Evolutionary conservation across 106 monocot genomes (phyloP), one percentile per base, ranked within the genome.

Genomic region (Acorus calamus): DNA sequence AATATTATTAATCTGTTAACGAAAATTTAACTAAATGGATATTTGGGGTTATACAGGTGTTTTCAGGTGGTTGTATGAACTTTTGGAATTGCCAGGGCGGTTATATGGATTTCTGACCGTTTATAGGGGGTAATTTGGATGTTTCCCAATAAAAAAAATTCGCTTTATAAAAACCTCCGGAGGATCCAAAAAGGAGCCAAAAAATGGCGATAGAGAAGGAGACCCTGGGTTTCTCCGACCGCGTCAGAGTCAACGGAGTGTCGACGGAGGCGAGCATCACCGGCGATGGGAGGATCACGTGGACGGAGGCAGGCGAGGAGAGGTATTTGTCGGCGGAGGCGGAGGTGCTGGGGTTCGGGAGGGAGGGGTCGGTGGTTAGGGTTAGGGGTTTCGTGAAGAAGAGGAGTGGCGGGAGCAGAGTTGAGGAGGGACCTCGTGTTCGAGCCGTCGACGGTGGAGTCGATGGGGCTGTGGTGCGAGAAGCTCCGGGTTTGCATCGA

Each of bases 291-390:
- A 51, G 11, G 58, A 69, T 87, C 53, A 58, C 69, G 61, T 80
- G 90, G 94, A 61, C 73, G 51, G 46, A 42, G 5, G 65, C 7
- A 3, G 67, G 63, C 42, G 28, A 46, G 61, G 75, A 80, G 43
- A 44, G 69, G 63, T 56, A 44, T 13, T 54, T 96, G 66, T 42
- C 44, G 14, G 55, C 85, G 47, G 84, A 84, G 65, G 52, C 60
- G 71, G 90, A 90, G 47, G 86, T 84, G 48, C 72, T 96, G 13
- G 94, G 94, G 44, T 52, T 96, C 41, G 76, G 55, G 59, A 67
- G 52, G 42, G 42, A 78, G 14, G 84, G 78, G 56, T 60, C 44
- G 49, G 69, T 28, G 28, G 28, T 28, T 28, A 28, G 48, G 61
- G 70, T 96, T 48, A 74, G 47, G 13, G 70, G 78, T 50, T 81